Base-by-base conservation (phyloP, 1,139 yeast species). In the Zygosaccharomyces pseudobailii region DNA sequence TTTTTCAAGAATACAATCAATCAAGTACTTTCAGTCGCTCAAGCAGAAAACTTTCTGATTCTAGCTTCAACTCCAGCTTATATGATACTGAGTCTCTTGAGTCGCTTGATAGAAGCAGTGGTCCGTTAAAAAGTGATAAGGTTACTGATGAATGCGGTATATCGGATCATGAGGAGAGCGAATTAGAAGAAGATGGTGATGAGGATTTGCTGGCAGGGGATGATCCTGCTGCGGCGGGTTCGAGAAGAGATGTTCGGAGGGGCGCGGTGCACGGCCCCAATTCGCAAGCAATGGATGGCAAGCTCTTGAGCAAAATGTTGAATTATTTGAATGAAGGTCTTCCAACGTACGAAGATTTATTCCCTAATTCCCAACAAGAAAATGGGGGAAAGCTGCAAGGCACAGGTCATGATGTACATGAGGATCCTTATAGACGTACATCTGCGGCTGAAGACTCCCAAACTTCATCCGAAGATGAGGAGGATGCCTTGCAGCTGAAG, bases 311-410 rank as follows among this genome's bases (percentile, higher is more conserved):
- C 54, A 81, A 79, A 58, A 79, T 82, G 63, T 75, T 79, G 63
- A 78, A 75, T 49, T 86, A 80, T 4, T 77, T 82, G 58, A 73
- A 73, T 50, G 79, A 76, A 34, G 77, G 75, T 19, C 72, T 84
- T 50, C 96, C 96, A 9, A 75, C 82, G 32, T 88, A 88, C 59
- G 90, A 87, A 54, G 96, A 88, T 54, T 74, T 88, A 45, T 88
- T 82, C 73, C 96, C 96, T 13, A 65, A 51, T 19, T 23, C 49
- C 3, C 67, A 24, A 48, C 31, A 40, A 34, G 67, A 65, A 36
- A 45, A 42, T 31, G 36, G 42, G 22, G 37, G 33, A 6, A 47
- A 59, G 61, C 28, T 52, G 52, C 53, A 46, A 52, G 41, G 45
- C 42, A 40, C 46, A 42, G 17, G 17, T 31, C 38, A 37, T 22